A percentile compares a stretch with the other conserved stretches of the same genome.
phyloP scores from a whole-genome alignment of 306 rosid genomes.

The Lathyrus tuberosus region DNA sequence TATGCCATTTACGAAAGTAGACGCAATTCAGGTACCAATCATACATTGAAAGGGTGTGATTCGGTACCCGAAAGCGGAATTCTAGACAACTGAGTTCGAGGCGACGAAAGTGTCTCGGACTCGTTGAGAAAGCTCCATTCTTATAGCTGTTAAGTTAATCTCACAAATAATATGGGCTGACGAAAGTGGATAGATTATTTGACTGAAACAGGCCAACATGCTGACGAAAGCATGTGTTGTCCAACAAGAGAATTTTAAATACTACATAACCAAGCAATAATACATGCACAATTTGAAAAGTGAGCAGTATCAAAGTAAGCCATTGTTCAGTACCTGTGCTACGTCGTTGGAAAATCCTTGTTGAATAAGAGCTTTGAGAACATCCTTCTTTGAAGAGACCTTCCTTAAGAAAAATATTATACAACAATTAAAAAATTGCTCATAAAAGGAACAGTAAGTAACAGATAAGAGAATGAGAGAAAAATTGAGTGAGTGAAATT shows the following conservation, averaged over 20 bases:
- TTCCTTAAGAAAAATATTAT: slow-evolving; percentile 41
- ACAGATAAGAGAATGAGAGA: slow-evolving; percentile 1
- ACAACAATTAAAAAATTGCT: slow-evolving; percentile 26
- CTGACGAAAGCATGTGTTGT: too few relatives aligned
- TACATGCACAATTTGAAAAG: slow-evolving; percentile 16
- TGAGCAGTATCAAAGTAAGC: slow-evolving; percentile 9
- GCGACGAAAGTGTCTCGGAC: too few relatives aligned
- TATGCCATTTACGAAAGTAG: too few relatives aligned
- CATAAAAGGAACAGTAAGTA: slow-evolving; percentile 20
- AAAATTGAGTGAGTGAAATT: background rate
- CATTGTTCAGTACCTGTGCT: slow-evolving; percentile 67
- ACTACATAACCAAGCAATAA: slow-evolving; percentile 34
- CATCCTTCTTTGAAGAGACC: slow-evolving; percentile 76
- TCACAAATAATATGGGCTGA: too few relatives aligned
- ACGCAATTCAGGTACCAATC: too few relatives aligned
- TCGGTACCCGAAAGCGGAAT: too few relatives aligned
- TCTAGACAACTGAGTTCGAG: too few relatives aligned
- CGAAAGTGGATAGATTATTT: too few relatives aligned
- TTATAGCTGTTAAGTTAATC: too few relatives aligned
- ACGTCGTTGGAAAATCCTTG: slow-evolving; percentile 89
- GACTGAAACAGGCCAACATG: too few relatives aligned
- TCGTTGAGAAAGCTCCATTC: too few relatives aligned
- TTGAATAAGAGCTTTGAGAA: slow-evolving; percentile 62
- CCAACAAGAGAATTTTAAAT: slow-evolving; percentile 5
- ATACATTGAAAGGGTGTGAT: too few relatives aligned